Percentiles rank a stretch among this genome's conserved stretches.
Conservation (phyloP, 2,329 filamentous ascomycete genomes). For the Fusarium sp. region DNA sequence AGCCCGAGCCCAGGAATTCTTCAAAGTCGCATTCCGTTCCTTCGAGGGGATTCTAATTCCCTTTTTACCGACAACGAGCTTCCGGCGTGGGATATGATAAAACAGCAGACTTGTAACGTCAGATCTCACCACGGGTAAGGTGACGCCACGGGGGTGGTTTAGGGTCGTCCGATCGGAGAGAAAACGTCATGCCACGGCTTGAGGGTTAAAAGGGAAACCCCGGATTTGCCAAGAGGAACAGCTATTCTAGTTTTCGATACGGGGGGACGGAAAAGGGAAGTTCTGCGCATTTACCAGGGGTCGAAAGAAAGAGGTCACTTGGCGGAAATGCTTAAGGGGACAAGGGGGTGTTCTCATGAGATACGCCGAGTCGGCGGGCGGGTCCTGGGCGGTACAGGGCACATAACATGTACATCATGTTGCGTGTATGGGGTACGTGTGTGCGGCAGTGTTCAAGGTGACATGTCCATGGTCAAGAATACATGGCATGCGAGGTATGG, state of each 20-base stretch:
- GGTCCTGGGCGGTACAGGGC: neutral
- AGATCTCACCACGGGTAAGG: constrained; percentile 10
- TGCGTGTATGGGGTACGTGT: neutral
- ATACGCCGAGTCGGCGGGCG: constrained; percentile 1
- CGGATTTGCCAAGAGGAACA: constrained; percentile 6
- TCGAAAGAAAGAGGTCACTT: neutral
- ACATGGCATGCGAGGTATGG: neutral
- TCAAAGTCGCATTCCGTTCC: neutral
- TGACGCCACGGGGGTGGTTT: neutral
- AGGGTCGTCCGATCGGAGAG: constrained; percentile 1
- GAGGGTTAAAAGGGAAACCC: neutral
- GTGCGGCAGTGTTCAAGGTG: neutral
- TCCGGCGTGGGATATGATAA: neutral
- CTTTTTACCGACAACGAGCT: neutral
- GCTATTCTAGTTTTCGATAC: neutral
- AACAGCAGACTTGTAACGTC: constrained; percentile 14
- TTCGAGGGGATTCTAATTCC: neutral
- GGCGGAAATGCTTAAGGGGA: neutral
- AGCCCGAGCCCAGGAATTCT: neutral
- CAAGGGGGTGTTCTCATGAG: neutral
- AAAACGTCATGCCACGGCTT: constrained; percentile 8
- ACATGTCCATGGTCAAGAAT: neutral
- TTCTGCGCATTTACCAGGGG: neutral
- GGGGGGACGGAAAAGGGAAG: neutral
- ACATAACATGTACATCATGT: neutral